Evolutionary conservation across 768 basidiomycete species (phyloP).

Genomic region (Podaxis carcinomalis): DNA sequence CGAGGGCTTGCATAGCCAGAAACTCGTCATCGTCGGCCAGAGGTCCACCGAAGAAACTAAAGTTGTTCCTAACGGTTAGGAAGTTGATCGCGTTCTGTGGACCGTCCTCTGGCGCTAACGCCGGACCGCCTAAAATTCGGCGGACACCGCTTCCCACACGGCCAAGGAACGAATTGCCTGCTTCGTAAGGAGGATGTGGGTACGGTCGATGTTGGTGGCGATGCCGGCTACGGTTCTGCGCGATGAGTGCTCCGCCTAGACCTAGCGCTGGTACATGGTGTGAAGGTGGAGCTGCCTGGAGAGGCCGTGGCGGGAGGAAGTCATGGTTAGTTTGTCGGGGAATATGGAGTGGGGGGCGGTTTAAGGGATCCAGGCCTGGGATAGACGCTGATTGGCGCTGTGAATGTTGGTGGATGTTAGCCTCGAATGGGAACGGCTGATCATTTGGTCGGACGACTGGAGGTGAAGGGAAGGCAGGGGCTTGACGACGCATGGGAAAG

Average conservation of each 20-base stretch:
- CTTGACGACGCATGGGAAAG: conserved; percentile 31
- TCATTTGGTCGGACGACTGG: conserved; percentile 48
- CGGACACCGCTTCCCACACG: conserved; percentile 12
- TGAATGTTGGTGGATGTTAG: conserved; percentile 10
- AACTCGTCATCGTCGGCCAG: background rate
- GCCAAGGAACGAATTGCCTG: conserved; percentile 1
- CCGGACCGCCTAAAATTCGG: conserved; percentile 11
- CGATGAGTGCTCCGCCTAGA: conserved; percentile 59
- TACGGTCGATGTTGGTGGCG: background rate
- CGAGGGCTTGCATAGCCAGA: background rate
- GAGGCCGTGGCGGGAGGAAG: conserved; percentile 14
- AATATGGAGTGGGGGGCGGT: conserved; percentile 11
- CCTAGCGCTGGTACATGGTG: conserved; percentile 61
- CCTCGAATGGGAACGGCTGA: conserved; percentile 51
- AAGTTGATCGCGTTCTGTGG: conserved; percentile 5
- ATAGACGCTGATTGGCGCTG: conserved; percentile 14
- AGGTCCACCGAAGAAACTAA: background rate
- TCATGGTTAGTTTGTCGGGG: conserved; percentile 17
- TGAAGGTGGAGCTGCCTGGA: conserved; percentile 36
- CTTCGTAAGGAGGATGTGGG: background rate
- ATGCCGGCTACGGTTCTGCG: conserved; percentile 28
- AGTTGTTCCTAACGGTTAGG: conserved; percentile 5
- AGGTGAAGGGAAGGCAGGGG: conserved; percentile 25
- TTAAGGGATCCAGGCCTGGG: conserved; percentile 23
- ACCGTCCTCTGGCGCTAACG: background rate